phyloP scores from a whole-genome alignment of 2,329 filamentous ascomycete species.

The Ceratocystis papillata region DNA sequence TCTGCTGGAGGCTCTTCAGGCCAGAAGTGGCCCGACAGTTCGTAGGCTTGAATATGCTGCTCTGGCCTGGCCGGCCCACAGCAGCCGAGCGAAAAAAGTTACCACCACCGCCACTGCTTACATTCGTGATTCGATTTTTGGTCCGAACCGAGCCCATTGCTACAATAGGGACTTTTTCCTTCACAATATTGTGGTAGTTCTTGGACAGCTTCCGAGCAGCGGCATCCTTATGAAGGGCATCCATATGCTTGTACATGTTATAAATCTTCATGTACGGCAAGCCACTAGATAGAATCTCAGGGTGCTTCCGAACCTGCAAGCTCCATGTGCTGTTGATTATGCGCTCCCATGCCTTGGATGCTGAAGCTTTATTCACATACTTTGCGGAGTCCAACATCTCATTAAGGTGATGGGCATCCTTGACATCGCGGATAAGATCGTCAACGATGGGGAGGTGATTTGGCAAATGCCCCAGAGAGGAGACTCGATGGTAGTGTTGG shows the following conservation, averaged over 20 bases:
- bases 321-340: background rate
- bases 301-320: background rate
- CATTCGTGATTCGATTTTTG: conserved; percentile 19
- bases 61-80: background rate
- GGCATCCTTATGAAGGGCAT: background rate
- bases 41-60: background rate
- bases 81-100: background rate
- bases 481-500: background rate
- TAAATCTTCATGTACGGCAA: conserved; percentile 6
- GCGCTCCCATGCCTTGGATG: background rate
- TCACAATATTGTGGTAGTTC: background rate
- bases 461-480: background rate
- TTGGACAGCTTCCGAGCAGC: background rate
- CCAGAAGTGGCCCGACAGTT: background rate
- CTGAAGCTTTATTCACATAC: background rate
- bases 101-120: conserved; percentile 6
- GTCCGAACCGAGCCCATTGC: conserved; percentile 9
- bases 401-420: background rate
- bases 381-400: conserved; percentile 2
- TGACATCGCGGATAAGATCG: background rate
- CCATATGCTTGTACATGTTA: background rate
- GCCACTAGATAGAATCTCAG: background rate
- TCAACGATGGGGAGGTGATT: background rate
- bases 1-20: background rate
- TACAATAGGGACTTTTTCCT: conserved; percentile 3